Evolutionary conservation across 2,329 filamentous ascomycete genomes (phyloP).

Genomic region (Sporothrix mexicana): DNA sequence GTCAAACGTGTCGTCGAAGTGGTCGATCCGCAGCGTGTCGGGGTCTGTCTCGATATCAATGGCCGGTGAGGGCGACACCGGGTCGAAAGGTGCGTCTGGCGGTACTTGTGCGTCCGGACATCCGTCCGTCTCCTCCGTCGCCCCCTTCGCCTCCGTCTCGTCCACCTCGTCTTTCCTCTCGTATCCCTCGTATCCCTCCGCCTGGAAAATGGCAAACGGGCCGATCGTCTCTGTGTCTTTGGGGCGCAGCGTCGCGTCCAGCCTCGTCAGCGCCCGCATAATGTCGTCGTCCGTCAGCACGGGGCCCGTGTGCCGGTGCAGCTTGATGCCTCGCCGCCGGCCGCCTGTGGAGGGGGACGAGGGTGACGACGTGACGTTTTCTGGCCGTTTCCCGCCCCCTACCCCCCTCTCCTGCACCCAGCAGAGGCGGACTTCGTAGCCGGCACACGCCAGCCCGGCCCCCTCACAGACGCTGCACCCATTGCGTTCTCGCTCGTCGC

Average conservation of each 20-base stretch:
- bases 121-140: background rate
- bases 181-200: background rate
- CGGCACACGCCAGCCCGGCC: slow-evolving; percentile 26
- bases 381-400: background rate
- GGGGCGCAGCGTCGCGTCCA: background rate
- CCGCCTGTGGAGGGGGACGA: no score
- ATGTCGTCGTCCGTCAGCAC: background rate
- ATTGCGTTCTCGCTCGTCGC: slow-evolving; percentile 34
- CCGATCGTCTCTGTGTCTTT: background rate
- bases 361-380: no score
- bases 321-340: background rate
- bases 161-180: no score
- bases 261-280: background rate
- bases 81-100: background rate
- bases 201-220: slow-evolving; percentile 1
- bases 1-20: background rate
- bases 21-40: background rate
- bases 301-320: slow-evolving; percentile 6
- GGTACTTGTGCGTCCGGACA: background rate
- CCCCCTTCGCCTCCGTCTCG: background rate
- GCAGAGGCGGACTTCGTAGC: slow-evolving; percentile 31
- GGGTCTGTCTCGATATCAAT: background rate
- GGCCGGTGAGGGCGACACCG: background rate
- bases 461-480: slow-evolving; percentile 35
- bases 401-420: slow-evolving; percentile 27